Percentiles rank a stretch among this genome's conserved stretches.
Evolutionary conservation across 2,329 filamentous ascomycete species (phyloP).

Genomic region (Fusarium camptoceras): DNA sequence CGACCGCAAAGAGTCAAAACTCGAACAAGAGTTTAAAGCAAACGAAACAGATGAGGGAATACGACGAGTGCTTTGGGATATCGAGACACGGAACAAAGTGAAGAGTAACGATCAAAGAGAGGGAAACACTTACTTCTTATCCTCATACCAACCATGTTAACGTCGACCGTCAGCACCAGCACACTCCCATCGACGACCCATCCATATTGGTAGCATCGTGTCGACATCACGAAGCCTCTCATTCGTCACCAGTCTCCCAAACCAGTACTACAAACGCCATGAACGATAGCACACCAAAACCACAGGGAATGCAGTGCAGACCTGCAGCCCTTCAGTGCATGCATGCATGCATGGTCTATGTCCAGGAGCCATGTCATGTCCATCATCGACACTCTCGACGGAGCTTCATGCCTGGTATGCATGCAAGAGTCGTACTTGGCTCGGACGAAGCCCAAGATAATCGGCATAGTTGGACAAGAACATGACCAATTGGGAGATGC

Average conservation of each 20-base stretch:
- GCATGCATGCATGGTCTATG: not conserved
- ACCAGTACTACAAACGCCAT: constrained; percentile 3
- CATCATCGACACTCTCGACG: constrained; percentile 2
- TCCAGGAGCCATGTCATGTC: not conserved
- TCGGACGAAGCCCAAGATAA: constrained; percentile 29
- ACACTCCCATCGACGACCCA: constrained; percentile 6
- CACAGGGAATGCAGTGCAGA: constrained; percentile 33
- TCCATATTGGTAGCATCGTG: constrained; percentile 10
- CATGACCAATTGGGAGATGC: constrained; percentile 17
- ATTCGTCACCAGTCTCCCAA: constrained; percentile 17
- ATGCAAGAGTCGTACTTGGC: constrained; percentile 6
- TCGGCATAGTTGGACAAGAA: not conserved
- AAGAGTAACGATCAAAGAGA: not conserved
- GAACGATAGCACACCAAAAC: constrained; percentile 31
- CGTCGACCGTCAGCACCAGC: constrained; percentile 26
- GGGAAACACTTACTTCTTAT: constrained; percentile 29
- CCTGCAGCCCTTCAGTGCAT: constrained; percentile 14
- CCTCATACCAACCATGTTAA: not conserved
- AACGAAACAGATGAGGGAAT: not conserved
- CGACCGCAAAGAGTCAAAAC: not conserved
- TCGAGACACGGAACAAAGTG: not conserved
- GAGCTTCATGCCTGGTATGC: not conserved
- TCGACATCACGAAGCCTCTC: not conserved
- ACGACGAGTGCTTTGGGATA: not conserved
- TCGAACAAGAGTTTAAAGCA: not conserved